Percentiles rank a stretch among this genome's conserved stretches.
These are phyloP conservation scores for Emmonsiellopsis sp. DNA, from an alignment of 2,329 filamentous ascomycete species.

Conservation along the genomic window DNA sequence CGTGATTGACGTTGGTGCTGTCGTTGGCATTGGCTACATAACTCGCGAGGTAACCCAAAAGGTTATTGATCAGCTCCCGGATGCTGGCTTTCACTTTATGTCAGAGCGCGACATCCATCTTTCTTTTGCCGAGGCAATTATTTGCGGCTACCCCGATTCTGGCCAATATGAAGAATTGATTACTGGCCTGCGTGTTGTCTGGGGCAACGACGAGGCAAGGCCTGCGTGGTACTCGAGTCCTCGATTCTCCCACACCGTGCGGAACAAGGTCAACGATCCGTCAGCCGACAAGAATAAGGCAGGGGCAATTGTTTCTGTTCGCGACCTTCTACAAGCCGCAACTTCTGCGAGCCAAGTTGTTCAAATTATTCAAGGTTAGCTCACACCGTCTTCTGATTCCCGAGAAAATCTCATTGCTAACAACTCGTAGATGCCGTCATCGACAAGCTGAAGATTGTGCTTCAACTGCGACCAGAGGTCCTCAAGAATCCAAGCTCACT, in stretches of 20 bases:
- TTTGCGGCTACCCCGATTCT: conserved; percentile 26
- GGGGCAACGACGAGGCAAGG: conserved; percentile 13
- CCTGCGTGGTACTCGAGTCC: conserved; percentile 38
- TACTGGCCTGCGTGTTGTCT: conserved; percentile 3
- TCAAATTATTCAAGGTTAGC: conserved; percentile 4
- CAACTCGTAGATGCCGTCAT: not conserved
- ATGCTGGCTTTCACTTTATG: conserved; percentile 34
- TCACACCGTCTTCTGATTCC: not conserved
- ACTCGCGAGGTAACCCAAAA: not conserved
- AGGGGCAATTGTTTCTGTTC: not conserved
- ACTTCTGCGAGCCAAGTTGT: not conserved
- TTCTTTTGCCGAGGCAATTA: conserved; percentile 44
- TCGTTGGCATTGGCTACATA: conserved; percentile 23
- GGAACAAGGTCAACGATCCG: not conserved
- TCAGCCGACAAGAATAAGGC: not conserved
- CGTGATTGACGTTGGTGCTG: conserved; percentile 21
- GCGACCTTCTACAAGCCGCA: not conserved
- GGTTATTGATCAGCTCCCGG: not conserved
- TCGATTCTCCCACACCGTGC: conserved; percentile 31
- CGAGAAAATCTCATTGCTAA: not conserved
- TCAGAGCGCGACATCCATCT: conserved; percentile 44
- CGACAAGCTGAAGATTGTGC: not conserved
- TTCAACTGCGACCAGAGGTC: not conserved
- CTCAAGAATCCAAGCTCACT: not conserved
- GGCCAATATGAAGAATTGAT: conserved; percentile 4